A percentile compares a stretch with the other conserved stretches of the same genome.
Evolutionary conservation across 805 yeast genomes (phyloP).

Genomic region (Teunomyces barrocoloradensis): DNA sequence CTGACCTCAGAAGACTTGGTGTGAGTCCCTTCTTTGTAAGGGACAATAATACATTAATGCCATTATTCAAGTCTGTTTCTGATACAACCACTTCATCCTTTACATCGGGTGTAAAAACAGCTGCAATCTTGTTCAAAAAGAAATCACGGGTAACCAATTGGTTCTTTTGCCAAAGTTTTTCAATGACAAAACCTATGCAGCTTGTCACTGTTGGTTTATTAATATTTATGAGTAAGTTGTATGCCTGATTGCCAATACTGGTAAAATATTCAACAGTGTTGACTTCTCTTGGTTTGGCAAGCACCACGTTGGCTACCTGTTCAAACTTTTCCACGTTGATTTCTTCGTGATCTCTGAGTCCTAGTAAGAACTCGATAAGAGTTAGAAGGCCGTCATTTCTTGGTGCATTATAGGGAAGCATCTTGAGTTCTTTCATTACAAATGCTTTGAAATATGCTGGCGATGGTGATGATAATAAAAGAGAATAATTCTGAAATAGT

Average conservation of each 20-base stretch:
- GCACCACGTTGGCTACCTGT: slow-evolving; percentile 62
- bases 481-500: slow-evolving; percentile 57
- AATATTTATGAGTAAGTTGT: slow-evolving; percentile 52
- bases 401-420: slow-evolving; percentile 53
- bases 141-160: slow-evolving; percentile 55
- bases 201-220: slow-evolving; percentile 61
- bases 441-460: slow-evolving; percentile 46
- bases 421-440: slow-evolving; percentile 50
- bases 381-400: slow-evolving; percentile 65
- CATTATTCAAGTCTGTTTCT: slow-evolving; percentile 56
- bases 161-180: slow-evolving; percentile 51
- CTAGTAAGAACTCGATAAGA: slow-evolving; percentile 72
- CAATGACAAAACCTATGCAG: slow-evolving; percentile 54
- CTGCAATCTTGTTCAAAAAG: slow-evolving; percentile 51
- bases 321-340: slow-evolving; percentile 64
- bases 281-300: slow-evolving; percentile 58
- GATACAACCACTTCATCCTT: slow-evolving; percentile 29
- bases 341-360: slow-evolving; percentile 70
- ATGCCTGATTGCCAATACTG: slow-evolving; percentile 62
- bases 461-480: slow-evolving; percentile 50
- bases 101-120: slow-evolving; percentile 35
- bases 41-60: slow-evolving; percentile 63
- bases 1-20: slow-evolving; percentile 19
- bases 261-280: slow-evolving; percentile 50
- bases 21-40: slow-evolving; percentile 43